Evolutionary conservation across 768 basidiomycete genomes (phyloP).

Genomic region (Strobilomyces dryophilus): DNA sequence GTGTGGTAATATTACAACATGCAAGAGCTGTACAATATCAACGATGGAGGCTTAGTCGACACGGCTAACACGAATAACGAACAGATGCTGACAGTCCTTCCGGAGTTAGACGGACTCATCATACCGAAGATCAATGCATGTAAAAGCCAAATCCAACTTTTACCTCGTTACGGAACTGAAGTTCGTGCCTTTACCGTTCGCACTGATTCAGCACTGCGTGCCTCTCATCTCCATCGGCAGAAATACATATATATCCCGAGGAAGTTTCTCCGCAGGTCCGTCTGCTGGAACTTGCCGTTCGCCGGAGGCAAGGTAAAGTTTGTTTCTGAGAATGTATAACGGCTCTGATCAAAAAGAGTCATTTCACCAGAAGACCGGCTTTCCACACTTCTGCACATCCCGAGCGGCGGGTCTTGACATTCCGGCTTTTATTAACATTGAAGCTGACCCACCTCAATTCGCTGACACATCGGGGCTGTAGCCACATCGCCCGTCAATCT

Average conservation of each 20-base stretch:
- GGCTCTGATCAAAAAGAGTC: slow-evolving; percentile 23
- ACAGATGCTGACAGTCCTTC: slow-evolving; percentile 15
- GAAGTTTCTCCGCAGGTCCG: slow-evolving; percentile 23
- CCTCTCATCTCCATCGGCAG: slow-evolving; percentile 3
- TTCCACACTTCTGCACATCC: slow-evolving; percentile 20
- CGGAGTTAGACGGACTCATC: slow-evolving; percentile 33
- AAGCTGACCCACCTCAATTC: slow-evolving; percentile 26
- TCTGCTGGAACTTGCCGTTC: slow-evolving; percentile 26
- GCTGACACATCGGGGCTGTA: slow-evolving; percentile 27
- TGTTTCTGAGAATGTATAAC: slow-evolving; percentile 21
- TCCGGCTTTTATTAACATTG: slow-evolving; percentile 28
- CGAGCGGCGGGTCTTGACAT: slow-evolving; percentile 26
- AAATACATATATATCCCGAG: slow-evolving; percentile 11
- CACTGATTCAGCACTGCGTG: slow-evolving; percentile 4
- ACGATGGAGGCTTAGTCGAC: slow-evolving; percentile 1
- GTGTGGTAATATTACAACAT: slow-evolving; percentile 9
- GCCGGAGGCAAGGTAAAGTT: slow-evolving; percentile 29
- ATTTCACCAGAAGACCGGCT: slow-evolving; percentile 24
- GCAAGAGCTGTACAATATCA: slow-evolving; percentile 18
- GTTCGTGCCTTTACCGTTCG: slow-evolving; percentile 20
- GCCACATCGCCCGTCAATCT: slow-evolving; percentile 25
- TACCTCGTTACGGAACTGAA: slow-evolving; percentile 29
- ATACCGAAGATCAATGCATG: slow-evolving; percentile 28
- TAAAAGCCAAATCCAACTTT: slow-evolving; percentile 31
- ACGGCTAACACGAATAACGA: slow-evolving; percentile 3